Base-by-base conservation (phyloP, 805 yeast species). In the Ogataea haglerorum region DNA sequence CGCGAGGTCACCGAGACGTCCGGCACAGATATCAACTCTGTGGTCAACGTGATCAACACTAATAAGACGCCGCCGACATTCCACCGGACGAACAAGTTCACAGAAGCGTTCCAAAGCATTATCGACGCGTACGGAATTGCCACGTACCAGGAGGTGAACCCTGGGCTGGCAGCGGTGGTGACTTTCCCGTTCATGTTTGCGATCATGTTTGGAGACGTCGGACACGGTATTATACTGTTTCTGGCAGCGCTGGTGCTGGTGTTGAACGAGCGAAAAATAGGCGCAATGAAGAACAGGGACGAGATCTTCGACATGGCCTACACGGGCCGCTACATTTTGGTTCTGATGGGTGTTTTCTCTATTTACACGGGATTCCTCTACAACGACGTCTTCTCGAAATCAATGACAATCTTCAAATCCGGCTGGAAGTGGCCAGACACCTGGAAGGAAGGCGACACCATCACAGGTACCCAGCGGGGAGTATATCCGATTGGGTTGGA, bases 141-240 rank as follows among this genome's bases (percentile, higher is more conserved):
- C 9, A 78, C 85, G 16, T 82, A 82, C 54, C 78, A 78, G 54
- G 90, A 82, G 60, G 80, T 82, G 9, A 82, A 82, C 53, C 85
- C 90, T 8, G 88, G 87, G 40, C 69, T 82, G 46, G 82, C 90
- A 13, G 78, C 89, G 1, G 72, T 82, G 29, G 79, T 82, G 13
- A 83, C 90, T 0, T 83, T 83, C 64, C 90, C 90, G 12, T 83
- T 82, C 57, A 79, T 83, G 86, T 83, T 83, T 64, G 88, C 90
- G 13, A 79, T 83, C 47, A 83, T 83, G 90, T 83, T 83, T 65
- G 90, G 90, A 64, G 90, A 83, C 64, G 65, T 82, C 48, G 90
- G 90, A 9, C 90, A 83, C 57, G 90, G 90, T n/a, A 63, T 79
- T 42, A 66, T 83, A 40, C 65, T 83, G 55, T 59, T 75, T 22